Conservation (phyloP, 2,329 filamentous ascomycete species). For the Pseudogymnoascus sp. region DNA sequence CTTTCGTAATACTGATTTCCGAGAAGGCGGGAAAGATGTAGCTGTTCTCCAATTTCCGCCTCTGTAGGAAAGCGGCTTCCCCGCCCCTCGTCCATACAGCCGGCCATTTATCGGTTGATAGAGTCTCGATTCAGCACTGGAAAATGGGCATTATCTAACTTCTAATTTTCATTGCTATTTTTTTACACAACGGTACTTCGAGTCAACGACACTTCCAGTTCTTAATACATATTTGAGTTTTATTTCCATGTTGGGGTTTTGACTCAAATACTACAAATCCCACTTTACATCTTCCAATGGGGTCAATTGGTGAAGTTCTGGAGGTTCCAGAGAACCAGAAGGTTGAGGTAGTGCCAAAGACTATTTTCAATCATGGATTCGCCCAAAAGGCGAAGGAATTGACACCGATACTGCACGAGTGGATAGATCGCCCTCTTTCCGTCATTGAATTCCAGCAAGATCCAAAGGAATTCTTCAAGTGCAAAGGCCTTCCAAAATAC, state of each 20-base stretch:
- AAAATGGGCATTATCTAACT: neutral
- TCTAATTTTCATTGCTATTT: neutral
- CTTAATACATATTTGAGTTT: neutral
- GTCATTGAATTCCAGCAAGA: constrained; percentile 21
- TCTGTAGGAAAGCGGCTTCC: neutral
- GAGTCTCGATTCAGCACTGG: neutral
- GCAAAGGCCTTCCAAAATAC: constrained; percentile 9
- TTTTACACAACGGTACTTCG: neutral
- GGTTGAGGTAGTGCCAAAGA: constrained; percentile 12
- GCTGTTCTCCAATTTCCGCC: neutral
- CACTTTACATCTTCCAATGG: neutral
- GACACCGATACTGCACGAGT: constrained; percentile 13
- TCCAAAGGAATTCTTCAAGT: constrained; percentile 17
- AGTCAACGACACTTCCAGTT: neutral
- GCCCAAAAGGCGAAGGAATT: constrained; percentile 13
- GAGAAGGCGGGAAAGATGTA: neutral
- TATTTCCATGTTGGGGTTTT: neutral
- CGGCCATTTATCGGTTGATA: neutral
- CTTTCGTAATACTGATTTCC: neutral
- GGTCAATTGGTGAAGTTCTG: neutral
- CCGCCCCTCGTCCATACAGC: neutral
- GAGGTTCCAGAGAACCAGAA: constrained; percentile 17
- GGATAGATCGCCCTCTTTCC: constrained; percentile 14
- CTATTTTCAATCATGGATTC: constrained; percentile 12
- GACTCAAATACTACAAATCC: neutral